phyloP scores from a whole-genome alignment of 768 basidiomycete species.

The Scleroderma citrinum region DNA sequence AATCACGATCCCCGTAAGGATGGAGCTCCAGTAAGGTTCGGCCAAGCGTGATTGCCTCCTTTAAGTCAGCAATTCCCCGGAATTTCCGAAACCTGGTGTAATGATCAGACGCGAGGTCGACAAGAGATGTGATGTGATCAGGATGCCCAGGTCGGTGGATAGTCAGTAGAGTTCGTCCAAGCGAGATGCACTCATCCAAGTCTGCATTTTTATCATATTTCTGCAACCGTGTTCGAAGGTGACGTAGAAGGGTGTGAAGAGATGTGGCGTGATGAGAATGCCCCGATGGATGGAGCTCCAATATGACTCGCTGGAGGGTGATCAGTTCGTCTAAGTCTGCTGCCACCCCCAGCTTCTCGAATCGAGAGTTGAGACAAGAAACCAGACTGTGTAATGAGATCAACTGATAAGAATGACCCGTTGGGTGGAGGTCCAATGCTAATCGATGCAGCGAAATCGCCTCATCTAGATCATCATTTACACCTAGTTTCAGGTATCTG shows the following conservation, averaged over 20 bases:
- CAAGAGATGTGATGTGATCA: too few relatives aligned
- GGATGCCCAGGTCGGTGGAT: too few relatives aligned
- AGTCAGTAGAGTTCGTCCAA: too few relatives aligned
- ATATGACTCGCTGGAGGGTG: background rate
- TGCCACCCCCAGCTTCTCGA: background rate
- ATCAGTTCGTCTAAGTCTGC: background rate
- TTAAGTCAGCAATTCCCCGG: too few relatives aligned
- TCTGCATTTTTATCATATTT: too few relatives aligned
- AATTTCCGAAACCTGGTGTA: too few relatives aligned
- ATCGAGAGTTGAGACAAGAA: background rate
- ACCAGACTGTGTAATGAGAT: constrained; percentile 11
- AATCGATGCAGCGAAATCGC: constrained; percentile 3
- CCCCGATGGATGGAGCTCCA: background rate
- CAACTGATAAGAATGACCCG: constrained; percentile 4
- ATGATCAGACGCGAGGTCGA: too few relatives aligned
- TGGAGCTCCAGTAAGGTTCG: too few relatives aligned
- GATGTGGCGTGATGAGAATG: background rate
- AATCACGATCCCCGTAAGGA: too few relatives aligned
- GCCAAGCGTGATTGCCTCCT: too few relatives aligned
- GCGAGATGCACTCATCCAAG: too few relatives aligned
- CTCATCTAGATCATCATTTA: constrained; percentile 11
- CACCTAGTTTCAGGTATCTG: constrained; percentile 6
- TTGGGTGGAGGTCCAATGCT: constrained; percentile 8
- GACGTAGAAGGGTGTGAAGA: background rate
- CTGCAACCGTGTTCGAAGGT: too few relatives aligned